Evolutionary conservation across 106 monocot species (phyloP), one percentile per base, ranked within the genome.

Genomic region (Apostasia shenzhenica): DNA sequence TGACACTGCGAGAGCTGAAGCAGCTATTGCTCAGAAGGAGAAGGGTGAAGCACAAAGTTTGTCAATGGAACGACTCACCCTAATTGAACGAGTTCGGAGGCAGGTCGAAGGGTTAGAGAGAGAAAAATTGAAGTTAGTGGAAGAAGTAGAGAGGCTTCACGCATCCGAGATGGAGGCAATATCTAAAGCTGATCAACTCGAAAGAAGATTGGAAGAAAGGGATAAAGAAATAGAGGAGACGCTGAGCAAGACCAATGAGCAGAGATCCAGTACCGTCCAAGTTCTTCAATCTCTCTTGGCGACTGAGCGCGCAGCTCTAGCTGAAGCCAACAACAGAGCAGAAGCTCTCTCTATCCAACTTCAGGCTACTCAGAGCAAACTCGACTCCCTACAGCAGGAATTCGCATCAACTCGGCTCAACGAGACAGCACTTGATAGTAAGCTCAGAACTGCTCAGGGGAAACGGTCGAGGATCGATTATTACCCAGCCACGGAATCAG

Each of bases 191-290:
- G 62, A 76, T 8, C 65, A 59, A 53, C 81, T 95, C 5, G 95
- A 95, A 74, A 54, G 59, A 51, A 80, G 79, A 50, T 84, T 95
- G 7, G 89, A 86, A 5, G 86, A 95, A 61, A 77, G 92, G 63
- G 91, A 95, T 59, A 82, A 67, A 70, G 95, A 92, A 73, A 92
- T 95, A 14, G 92, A 89, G 76, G 82, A 86, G 63, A 76, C 89
- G 80, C 45, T 92, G 81, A 84, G 75, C 60, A 75, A 70, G 61
- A 95, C 72, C 76, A 95, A 95, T 9, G 88, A 95, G 77, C 92
- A 95, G 62, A 79, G 95, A n/a, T 95, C 95, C 13, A 89, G 70
- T 75, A 95, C 95, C 0, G 95, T 92, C 37, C 95, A 95, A 72
- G 89, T 95, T 45, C 91, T 95, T 42, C 92, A 95, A 65, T 78